These are phyloP conservation scores for Diaporthe vaccinii DNA, from an alignment of 2,329 filamentous ascomycete species.

Conservation along the genomic window DNA sequence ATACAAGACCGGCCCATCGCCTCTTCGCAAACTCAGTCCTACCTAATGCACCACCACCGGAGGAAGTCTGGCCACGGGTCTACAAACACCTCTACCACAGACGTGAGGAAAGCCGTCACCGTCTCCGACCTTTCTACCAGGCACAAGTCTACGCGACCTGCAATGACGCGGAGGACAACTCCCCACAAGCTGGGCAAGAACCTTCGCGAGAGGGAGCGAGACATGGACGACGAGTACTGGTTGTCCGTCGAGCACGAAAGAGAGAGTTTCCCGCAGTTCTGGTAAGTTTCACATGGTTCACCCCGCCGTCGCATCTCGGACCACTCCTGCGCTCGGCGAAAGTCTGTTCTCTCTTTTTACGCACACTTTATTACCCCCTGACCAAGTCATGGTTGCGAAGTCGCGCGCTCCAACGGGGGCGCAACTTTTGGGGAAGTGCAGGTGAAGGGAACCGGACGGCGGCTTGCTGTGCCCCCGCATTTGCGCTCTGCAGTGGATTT, in stretches of 20 bases:
- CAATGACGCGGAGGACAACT: conserved; percentile 59
- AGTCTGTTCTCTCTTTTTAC: conserved; percentile 1
- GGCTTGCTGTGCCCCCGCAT: conserved; percentile 51
- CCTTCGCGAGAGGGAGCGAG: conserved; percentile 64
- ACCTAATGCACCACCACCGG: conserved; percentile 68
- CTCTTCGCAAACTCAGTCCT: conserved; percentile 23
- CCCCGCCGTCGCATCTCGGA: conserved; percentile 26
- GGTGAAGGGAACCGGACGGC: background rate
- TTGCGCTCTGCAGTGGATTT: conserved; percentile 36
- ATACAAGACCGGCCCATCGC: conserved; percentile 28
- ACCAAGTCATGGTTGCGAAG: background rate
- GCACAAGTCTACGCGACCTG: conserved; percentile 59
- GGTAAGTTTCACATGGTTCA: conserved; percentile 60
- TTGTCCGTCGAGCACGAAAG: conserved; percentile 65
- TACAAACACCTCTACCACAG: conserved; percentile 67
- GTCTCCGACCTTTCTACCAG: conserved; percentile 59
- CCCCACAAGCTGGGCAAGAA: conserved; percentile 65
- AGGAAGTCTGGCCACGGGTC: conserved; percentile 69
- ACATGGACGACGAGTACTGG: conserved; percentile 62
- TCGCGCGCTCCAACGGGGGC: background rate
- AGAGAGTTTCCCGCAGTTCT: conserved; percentile 75
- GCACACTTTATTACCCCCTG: background rate
- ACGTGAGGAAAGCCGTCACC: conserved; percentile 65
- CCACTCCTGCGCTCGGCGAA: conserved; percentile 41
- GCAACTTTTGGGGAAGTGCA: background rate